Evolutionary conservation across 2,329 filamentous ascomycete species (phyloP).

Genomic region (Fonsecaea nubica): DNA sequence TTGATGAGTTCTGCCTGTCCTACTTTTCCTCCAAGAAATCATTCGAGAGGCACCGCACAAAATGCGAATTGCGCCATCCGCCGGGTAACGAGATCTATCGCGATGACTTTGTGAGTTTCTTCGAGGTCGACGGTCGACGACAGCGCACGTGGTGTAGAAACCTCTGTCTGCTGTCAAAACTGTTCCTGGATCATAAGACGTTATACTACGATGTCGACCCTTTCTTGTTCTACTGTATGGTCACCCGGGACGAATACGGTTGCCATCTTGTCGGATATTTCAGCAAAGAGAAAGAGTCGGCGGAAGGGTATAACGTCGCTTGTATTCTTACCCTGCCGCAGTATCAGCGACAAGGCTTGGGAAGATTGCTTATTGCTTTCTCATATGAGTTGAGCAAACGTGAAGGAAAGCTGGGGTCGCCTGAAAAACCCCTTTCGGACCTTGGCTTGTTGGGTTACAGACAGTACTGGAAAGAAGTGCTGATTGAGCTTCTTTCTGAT

Average conservation of each 20-base stretch:
- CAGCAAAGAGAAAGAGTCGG: conserved; percentile 96
- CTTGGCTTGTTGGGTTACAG: conserved; percentile 90
- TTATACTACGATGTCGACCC: conserved; percentile 82
- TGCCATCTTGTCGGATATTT: conserved; percentile 99
- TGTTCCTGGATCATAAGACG: conserved; percentile 98
- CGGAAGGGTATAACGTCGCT: conserved; percentile 95
- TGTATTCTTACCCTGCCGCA: conserved; percentile 97
- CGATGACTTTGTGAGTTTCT: conserved; percentile 87
- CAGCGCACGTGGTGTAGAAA: conserved; percentile 99
- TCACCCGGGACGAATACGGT: conserved; percentile 91
- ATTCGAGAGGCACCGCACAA: conserved; percentile 83
- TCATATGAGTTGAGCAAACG: conserved; percentile 96
- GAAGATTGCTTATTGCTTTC: conserved; percentile 91
- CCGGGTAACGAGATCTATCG: conserved; percentile 98
- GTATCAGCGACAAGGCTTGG: conserved; percentile 93
- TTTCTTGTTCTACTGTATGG: conserved; percentile 92
- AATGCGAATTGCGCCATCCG: conserved; percentile 89
- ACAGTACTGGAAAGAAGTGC: conserved; percentile 96
- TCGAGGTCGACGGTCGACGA: conserved; percentile 95
- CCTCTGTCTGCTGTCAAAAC: conserved; percentile 89
- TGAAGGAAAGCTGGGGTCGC: conserved; percentile 92
- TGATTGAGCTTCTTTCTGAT: conserved; percentile 83
- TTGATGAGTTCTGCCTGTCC: conserved; percentile 94
- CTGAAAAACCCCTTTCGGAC: conserved; percentile 95
- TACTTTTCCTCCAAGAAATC: conserved; percentile 86